Base-by-base conservation (phyloP, 2,329 filamentous ascomycete genomes). In the Ophiostoma piceae region DNA sequence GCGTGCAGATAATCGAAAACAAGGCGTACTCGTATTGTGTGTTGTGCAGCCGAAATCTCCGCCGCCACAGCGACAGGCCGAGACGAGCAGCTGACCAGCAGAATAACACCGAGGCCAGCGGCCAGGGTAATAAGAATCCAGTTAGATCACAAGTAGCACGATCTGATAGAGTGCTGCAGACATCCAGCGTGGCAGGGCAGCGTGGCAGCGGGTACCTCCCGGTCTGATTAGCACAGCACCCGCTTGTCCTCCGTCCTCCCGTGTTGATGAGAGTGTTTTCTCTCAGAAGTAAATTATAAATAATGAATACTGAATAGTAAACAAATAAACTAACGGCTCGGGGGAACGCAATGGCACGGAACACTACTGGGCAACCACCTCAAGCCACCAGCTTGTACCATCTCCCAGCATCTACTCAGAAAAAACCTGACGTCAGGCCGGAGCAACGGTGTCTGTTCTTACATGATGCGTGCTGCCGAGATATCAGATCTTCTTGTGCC, bases 221-320 rank as follows among this genome's bases (percentile, higher is more conserved):
- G 51, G 22, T 57, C 51, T 26, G n/a, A 57, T 26, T 57, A 22
- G n/a, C 22, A 47, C 51, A 57, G 51, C 51, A 57, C 51, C 51
- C 51, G 51, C 51, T 57, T 57, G 51, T 57, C 51, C 51, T 29
- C 51, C 51, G 22, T 57, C n/a, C 51, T 57, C 51, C 51, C 51
- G 51, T 57, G 12, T 6, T n/a, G 6, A 54, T 54, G 1, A 1
- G 26, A 29, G 26, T 54, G 19, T 54, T n/a, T 54, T 16, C 3
- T 1, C 7, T n/a, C 19, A 22, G 19, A 5, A 22, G 9, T n/a
- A 26, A 22, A 54, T 11, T 14, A 14, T 54, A 19, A n/a, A 54
- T 19, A 29, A 29, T 29, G 2, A 29, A 29, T 29, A 29, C 26
- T 29, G 2, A 29, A 29, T 29, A 29, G 1, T 29, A 16, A n/a